Evolutionary conservation across 1,139 yeast species (phyloP), one percentile per base, ranked within the genome.

Genomic region (Magnusiomyces suaveolens): DNA sequence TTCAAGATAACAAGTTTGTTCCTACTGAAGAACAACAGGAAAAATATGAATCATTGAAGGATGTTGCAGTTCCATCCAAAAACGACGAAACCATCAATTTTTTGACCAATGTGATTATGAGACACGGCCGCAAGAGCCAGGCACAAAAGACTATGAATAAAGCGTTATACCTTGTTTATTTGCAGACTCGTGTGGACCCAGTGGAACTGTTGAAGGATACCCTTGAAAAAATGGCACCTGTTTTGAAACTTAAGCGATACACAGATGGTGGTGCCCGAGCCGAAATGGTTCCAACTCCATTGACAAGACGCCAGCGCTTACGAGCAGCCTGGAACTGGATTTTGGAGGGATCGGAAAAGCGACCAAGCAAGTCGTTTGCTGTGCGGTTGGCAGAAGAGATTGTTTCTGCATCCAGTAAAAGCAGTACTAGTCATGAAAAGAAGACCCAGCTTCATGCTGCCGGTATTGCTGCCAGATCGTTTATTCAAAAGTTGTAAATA

Each of bases 311-410:
- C 70, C 96, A 89, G 71, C 80, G 97, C 69, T 75, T 82, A 62
- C 81, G 96, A 70, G 81, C 79, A 65, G 96, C 97, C 1, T 86
- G 94, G 75, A 72, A 75, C 59, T 92, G 97, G 97, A 84, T 92
- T 52, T 72, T 89, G 56, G 96, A 88, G 57, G 89, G 95, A 23
- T 81, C 95, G 32, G 77, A 81, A 56, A 84, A 84, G 67, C 83
- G 95, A 69, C 84, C 82, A 54, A 82, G 92, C 23, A 80, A 82
- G 57, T 94, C 87, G 64, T 85, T 85, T 64, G 76, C 95, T 1
- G 97, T 92, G 36, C 80, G 97, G 66, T 76, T 92, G 57, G 92
- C 92, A 38, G 97, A 92, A 71, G 97, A 92, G 70, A 79, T 92
- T 58, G 69, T 88, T 48, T 75, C 85, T 54, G 94, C 94, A 33